Conservation (phyloP, 257 asterid genomes). For the Rehmannia glutinosa region DNA sequence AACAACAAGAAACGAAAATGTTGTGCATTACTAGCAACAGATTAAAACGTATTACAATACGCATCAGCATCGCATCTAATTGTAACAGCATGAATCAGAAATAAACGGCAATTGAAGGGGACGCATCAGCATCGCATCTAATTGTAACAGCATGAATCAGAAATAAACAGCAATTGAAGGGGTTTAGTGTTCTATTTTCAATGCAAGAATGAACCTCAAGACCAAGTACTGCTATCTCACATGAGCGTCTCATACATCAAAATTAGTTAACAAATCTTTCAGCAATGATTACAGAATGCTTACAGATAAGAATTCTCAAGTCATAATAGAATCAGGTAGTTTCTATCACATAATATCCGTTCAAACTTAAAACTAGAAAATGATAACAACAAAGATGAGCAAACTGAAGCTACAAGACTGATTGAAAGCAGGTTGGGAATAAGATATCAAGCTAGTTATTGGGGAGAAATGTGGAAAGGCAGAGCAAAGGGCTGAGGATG, state of each 20-base stretch:
- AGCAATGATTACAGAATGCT: background rate
- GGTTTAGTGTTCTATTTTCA: background rate
- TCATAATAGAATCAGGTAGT: background rate
- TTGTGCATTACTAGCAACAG: background rate
- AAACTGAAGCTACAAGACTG: background rate
- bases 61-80: too few relatives aligned
- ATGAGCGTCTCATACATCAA: background rate
- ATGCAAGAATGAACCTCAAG: background rate
- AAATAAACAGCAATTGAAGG: background rate
- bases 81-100: too few relatives aligned
- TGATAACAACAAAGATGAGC: background rate
- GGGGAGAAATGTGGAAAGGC: background rate
- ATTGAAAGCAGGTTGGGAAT: background rate
- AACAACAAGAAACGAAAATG: background rate
- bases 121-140: too few relatives aligned
- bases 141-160: too few relatives aligned
- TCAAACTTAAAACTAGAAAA: background rate
- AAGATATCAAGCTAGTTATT: background rate
- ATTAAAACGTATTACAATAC: too few relatives aligned
- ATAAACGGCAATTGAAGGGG: too few relatives aligned
- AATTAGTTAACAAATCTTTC: background rate
- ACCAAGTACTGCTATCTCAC: background rate
- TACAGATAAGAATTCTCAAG: background rate
- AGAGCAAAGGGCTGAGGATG: slow-evolving; percentile 6
- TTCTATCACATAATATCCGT: background rate